phyloP scores from a whole-genome alignment of 2,329 filamentous ascomycete species.

The Thielaviopsis ethacetica region DNA sequence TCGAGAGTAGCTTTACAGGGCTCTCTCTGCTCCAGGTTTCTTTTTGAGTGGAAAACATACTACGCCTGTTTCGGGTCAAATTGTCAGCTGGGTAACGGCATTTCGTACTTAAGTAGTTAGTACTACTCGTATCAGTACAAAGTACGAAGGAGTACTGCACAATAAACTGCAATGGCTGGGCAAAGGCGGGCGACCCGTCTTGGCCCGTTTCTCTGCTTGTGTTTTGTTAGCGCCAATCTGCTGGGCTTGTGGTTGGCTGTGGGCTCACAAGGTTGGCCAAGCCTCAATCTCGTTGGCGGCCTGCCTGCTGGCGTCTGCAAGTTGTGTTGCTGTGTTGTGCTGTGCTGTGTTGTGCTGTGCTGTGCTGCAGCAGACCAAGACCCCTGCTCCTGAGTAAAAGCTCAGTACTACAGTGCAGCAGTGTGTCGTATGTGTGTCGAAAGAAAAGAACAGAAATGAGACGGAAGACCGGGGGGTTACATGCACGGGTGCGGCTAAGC shows the following conservation, averaged over 20 bases:
- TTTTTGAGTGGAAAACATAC: neutral
- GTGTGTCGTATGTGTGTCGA: too few species aligned
- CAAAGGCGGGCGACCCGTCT: too few species aligned
- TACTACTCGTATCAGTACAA: neutral
- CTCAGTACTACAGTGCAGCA: too few species aligned
- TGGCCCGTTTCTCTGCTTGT: neutral
- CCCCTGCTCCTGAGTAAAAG: neutral
- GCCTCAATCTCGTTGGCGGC: neutral
- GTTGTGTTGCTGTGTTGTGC: too few species aligned
- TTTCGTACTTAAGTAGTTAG: neutral
- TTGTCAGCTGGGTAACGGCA: neutral
- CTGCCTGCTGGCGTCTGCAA: neutral
- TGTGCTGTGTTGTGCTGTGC: too few species aligned
- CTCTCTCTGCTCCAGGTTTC: neutral
- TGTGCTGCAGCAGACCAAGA: neutral
- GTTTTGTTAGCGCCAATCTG: neutral
- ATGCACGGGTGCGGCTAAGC: too few species aligned
- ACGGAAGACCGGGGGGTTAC: too few species aligned
- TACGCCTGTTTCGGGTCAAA: neutral
- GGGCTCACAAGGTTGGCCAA: neutral
- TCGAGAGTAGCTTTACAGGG: neutral
- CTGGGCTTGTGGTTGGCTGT: neutral
- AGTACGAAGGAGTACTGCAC: too few species aligned
- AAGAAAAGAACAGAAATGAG: neutral
- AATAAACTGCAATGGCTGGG: neutral